phyloP scores from a whole-genome alignment of 2,329 filamentous ascomycete species.

The Aspergillus brunneoviolaceus region DNA sequence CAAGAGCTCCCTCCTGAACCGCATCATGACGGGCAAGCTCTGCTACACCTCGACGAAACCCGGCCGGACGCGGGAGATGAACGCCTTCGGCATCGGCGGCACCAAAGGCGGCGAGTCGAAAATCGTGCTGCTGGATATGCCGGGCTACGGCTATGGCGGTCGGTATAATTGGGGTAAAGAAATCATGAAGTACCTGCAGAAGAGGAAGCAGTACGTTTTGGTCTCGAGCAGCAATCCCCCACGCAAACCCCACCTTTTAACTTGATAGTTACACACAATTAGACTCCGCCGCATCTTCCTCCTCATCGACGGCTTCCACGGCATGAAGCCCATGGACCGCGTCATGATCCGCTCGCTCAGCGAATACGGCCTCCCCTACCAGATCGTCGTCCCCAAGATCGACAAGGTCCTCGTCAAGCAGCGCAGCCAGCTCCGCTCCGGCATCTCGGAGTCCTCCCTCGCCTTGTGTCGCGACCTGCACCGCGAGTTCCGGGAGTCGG shows the following conservation, averaged over 20 bases:
- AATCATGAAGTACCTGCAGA: conserved; percentile 66
- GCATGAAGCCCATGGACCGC: conserved; percentile 61
- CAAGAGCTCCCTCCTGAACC: conserved; percentile 67
- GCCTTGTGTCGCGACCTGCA: conserved; percentile 42
- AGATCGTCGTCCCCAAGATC: conserved; percentile 66
- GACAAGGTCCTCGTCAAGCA: conserved; percentile 54
- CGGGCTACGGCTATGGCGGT: conserved; percentile 67
- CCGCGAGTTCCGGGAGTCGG: conserved; percentile 35
- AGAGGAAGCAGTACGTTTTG: conserved; percentile 57
- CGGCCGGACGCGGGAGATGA: conserved; percentile 65
- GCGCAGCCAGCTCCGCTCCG: conserved; percentile 32
- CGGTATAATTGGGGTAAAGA: conserved; percentile 63
- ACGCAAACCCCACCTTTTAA: neutral
- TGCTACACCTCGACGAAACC: conserved; percentile 60
- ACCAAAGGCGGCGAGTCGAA: conserved; percentile 44
- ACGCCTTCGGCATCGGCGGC: conserved; percentile 63
- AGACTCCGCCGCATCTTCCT: conserved; percentile 62
- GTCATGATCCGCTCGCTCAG: conserved; percentile 58
- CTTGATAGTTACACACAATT: neutral
- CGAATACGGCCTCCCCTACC: conserved; percentile 58
- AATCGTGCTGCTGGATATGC: conserved; percentile 67
- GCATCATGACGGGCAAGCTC: conserved; percentile 53
- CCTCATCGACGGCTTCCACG: conserved; percentile 63
- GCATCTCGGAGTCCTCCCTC: conserved; percentile 27
- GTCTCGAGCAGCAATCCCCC: neutral